phyloP scores from a whole-genome alignment of 2,329 filamentous ascomycete genomes.

The Thyridium curvatum region DNA sequence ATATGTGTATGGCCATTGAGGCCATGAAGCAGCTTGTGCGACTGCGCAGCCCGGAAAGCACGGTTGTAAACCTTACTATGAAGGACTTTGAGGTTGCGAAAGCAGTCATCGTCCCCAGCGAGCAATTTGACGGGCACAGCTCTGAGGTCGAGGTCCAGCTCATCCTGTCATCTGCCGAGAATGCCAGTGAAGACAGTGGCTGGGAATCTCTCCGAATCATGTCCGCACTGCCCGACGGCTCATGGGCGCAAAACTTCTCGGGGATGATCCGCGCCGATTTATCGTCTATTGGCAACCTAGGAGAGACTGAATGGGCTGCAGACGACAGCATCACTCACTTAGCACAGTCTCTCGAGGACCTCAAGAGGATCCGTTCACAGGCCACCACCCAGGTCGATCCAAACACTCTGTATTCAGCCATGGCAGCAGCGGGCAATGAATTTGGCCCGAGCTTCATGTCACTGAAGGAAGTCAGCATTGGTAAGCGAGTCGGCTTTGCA shows the following conservation, averaged over 20 bases:
- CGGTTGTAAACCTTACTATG: not conserved
- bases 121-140: not conserved
- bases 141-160: conserved; percentile 1
- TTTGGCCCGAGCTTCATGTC: not conserved
- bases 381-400: no score
- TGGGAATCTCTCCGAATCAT: not conserved
- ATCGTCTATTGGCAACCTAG: no score
- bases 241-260: no score
- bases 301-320: no score
- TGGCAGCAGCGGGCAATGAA: not conserved
- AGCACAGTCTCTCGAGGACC: not conserved
- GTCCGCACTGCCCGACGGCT: no score
- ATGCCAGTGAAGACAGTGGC: not conserved
- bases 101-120: no score
- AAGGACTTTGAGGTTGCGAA: no score
- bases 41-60: not conserved
- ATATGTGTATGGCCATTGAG: not conserved
- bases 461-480: not conserved
- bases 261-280: no score
- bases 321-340: no score
- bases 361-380: not conserved
- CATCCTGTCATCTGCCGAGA: no score
- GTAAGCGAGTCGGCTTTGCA: not conserved
- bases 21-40: not conserved
- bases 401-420: no score